phyloP scores from a whole-genome alignment of 140 eudicot species.

The Erigeron philadelphicus region DNA sequence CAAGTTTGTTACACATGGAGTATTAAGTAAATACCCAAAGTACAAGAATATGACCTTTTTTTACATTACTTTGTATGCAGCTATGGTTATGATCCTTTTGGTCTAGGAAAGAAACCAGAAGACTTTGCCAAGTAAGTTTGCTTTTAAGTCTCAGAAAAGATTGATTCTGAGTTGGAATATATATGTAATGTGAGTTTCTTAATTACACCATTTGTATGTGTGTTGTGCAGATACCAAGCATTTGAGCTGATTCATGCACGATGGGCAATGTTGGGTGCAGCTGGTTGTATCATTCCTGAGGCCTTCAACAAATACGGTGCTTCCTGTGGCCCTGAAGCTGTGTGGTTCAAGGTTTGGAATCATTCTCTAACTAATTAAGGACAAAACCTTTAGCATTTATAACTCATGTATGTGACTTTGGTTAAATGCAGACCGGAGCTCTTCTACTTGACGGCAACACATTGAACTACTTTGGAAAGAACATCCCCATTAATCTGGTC shows the following conservation, averaged over 20 bases:
- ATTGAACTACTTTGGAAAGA: slow-evolving; percentile 87
- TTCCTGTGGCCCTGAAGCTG: slow-evolving; percentile 94
- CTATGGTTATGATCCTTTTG: slow-evolving; percentile 97
- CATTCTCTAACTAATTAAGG: not conserved
- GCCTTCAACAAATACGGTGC: slow-evolving; percentile 97
- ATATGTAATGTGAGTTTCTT: not conserved
- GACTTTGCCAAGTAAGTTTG: slow-evolving; percentile 80
- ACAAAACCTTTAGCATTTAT: not conserved
- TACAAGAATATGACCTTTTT: not conserved
- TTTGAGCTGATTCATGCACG: slow-evolving; percentile 81
- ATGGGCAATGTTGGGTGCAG: slow-evolving; percentile 99
- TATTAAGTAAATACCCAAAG: not conserved
- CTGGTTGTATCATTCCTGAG: slow-evolving; percentile 91
- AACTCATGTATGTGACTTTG: not conserved
- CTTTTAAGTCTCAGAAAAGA: not conserved
- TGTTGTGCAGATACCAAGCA: slow-evolving; percentile 64
- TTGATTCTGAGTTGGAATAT: not conserved
- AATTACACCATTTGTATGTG: not conserved
- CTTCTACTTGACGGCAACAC: slow-evolving; percentile 94
- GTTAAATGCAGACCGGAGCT: slow-evolving; percentile 74
- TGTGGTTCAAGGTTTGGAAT: slow-evolving; percentile 80
- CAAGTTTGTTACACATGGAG: no score
- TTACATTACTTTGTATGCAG: slow-evolving; percentile 35
- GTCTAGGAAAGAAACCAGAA: slow-evolving; percentile 94
- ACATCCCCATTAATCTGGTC: slow-evolving; percentile 83